Conservation (phyloP, 2,329 filamentous ascomycete species). For the Scortechinia acanthostroma region DNA sequence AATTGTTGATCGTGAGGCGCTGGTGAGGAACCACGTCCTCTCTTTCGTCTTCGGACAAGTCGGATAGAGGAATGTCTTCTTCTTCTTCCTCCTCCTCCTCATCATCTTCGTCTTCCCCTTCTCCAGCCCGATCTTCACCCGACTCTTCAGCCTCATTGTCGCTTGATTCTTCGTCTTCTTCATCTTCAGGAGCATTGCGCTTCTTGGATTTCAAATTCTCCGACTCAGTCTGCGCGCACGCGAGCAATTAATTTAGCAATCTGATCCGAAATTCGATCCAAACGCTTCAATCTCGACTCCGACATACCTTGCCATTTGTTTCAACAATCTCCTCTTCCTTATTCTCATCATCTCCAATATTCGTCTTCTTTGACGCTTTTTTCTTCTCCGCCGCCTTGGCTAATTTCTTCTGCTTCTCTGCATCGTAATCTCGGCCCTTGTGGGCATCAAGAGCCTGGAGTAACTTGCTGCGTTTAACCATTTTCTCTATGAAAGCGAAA, state of each 20-base stretch:
- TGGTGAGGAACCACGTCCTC: constrained; percentile 73
- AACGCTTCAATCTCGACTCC: too few species aligned
- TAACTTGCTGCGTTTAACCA: constrained; percentile 28
- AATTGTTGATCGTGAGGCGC: constrained; percentile 75
- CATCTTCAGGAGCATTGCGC: constrained; percentile 16
- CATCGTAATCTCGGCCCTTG: constrained; percentile 43
- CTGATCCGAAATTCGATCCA: too few species aligned
- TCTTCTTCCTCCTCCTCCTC: constrained; percentile 18
- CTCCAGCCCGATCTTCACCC: constrained; percentile 7
- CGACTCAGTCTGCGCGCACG: too few species aligned
- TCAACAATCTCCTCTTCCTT: neutral
- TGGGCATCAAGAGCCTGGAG: constrained; percentile 45
- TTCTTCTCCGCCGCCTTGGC: constrained; percentile 21
- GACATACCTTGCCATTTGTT: neutral
- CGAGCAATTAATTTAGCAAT: too few species aligned
- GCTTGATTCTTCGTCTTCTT: constrained; percentile 21
- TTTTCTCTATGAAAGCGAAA: neutral
- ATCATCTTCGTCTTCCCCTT: constrained; percentile 15
- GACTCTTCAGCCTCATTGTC: constrained; percentile 13
- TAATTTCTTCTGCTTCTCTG: constrained; percentile 39
- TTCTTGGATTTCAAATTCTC: neutral
- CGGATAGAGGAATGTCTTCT: constrained; percentile 10
- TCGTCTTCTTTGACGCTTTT: neutral
- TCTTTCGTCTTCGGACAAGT: constrained; percentile 24
- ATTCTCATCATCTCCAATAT: neutral